A percentile compares a stretch with the other conserved stretches of the same genome.
Conservation (phyloP, 345 rosid genomes). For the Reutealis trisperma region DNA sequence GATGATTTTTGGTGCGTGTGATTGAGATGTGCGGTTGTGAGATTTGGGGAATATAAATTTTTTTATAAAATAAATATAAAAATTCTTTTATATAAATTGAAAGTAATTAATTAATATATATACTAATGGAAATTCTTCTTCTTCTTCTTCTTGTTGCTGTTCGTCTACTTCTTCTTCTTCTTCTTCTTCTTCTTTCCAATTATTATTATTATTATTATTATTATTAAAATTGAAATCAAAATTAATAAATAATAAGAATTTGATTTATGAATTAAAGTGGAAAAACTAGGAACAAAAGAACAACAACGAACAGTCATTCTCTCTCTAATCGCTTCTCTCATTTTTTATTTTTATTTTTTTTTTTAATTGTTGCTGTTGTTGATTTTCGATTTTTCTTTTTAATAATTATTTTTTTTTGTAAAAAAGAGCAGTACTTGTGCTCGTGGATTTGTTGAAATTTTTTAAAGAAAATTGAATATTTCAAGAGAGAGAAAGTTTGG, state of each 20-base stretch:
- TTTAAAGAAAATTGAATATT: constrained; percentile 5
- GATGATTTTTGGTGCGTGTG: constrained; percentile 29
- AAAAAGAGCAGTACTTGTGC: too few species aligned
- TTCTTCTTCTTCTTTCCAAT: not conserved
- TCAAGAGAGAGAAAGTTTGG: constrained; percentile 30
- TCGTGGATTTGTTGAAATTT: too few species aligned
- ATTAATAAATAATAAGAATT: not conserved
- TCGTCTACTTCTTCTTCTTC: not conserved
- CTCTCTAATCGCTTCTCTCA: constrained; percentile 29
- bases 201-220: not conserved
- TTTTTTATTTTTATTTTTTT: constrained; percentile 11
- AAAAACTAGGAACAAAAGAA: constrained; percentile 24
- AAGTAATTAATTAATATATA: constrained; percentile 14
- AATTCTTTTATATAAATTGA: constrained; percentile 26
- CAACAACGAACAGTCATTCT: constrained; percentile 31
- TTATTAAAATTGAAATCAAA: not conserved
- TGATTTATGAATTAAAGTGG: constrained; percentile 20
- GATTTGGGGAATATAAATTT: constrained; percentile 30
- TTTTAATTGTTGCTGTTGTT: not conserved
- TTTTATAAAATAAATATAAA: too few species aligned
- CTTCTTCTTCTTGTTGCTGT: not conserved
- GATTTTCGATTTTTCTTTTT: not conserved
- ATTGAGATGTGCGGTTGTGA: constrained; percentile 62
- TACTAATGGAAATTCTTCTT: not conserved
- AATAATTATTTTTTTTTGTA: too few species aligned